Conservation (phyloP, 768 basidiomycete species). For the Suillus paluster region DNA sequence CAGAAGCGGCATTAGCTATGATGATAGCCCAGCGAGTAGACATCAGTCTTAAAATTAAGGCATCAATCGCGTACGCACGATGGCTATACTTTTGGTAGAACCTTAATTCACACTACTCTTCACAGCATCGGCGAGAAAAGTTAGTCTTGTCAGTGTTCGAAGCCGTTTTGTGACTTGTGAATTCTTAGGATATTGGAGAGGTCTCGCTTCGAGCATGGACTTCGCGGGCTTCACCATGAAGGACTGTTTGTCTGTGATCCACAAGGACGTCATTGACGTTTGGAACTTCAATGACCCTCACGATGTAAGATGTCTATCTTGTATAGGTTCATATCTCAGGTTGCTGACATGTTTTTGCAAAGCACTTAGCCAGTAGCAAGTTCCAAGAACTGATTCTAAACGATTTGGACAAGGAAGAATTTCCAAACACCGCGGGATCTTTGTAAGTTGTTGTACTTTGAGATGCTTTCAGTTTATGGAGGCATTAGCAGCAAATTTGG, state of each 20-base stretch:
- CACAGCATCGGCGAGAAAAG: slow-evolving; percentile 12
- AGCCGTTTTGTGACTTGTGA: background rate
- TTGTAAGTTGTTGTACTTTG: slow-evolving; percentile 1
- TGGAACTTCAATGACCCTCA: slow-evolving; percentile 23
- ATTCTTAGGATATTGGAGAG: slow-evolving; percentile 21
- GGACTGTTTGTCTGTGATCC: slow-evolving; percentile 19
- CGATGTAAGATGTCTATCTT: background rate
- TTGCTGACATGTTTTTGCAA: background rate
- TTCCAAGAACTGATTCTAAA: slow-evolving; percentile 9
- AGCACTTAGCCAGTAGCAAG: slow-evolving; percentile 8
- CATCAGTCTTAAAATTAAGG: slow-evolving; percentile 9
- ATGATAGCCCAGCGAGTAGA: slow-evolving; percentile 10
- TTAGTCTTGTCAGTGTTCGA: background rate
- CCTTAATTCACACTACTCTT: background rate
- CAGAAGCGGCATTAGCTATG: slow-evolving; percentile 7
- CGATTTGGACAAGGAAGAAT: slow-evolving; percentile 4
- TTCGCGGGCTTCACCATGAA: slow-evolving; percentile 13
- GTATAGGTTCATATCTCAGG: background rate
- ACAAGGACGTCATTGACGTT: slow-evolving; percentile 18
- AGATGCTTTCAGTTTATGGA: background rate
- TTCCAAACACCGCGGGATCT: background rate
- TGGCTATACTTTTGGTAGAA: background rate
- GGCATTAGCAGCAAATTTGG: slow-evolving; percentile 5
- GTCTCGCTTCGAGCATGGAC: slow-evolving; percentile 12
- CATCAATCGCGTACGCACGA: background rate